Evolutionary conservation across 805 yeast species (phyloP).

Genomic region (Myxozyma neglecta): DNA sequence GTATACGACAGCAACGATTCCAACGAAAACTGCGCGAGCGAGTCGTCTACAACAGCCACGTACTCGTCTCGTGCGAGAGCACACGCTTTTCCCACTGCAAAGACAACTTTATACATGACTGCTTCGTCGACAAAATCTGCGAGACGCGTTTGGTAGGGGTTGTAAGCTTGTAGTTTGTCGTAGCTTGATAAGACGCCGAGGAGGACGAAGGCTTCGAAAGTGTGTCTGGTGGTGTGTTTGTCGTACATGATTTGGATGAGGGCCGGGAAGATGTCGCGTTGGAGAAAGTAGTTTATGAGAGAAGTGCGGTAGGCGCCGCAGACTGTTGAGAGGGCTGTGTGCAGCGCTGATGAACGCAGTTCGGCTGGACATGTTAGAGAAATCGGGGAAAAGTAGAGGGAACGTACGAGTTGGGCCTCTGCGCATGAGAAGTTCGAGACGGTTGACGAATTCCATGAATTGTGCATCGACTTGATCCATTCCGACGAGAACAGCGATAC

Average conservation of each 20-base stretch:
- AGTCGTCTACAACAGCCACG: conserved; percentile 17
- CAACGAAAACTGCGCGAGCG: conserved; percentile 19
- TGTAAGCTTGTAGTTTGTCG: conserved; percentile 41
- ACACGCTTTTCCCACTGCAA: conserved; percentile 18
- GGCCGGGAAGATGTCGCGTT: conserved; percentile 43
- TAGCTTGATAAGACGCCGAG: conserved; percentile 44
- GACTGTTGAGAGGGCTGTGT: conserved; percentile 37
- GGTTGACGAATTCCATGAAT: conserved; percentile 15
- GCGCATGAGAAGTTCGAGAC: conserved; percentile 35
- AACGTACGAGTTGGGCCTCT: conserved; percentile 22
- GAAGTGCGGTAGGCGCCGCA: conserved; percentile 40
- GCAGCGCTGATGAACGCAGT: conserved; percentile 36
- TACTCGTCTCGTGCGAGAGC: conserved; percentile 17
- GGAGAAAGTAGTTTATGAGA: conserved; percentile 39
- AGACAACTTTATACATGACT: conserved; percentile 38
- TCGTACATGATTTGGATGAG: conserved; percentile 39
- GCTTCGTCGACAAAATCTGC: conserved; percentile 44
- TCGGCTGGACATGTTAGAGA: neutral
- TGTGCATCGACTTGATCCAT: conserved; percentile 38
- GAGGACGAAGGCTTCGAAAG: conserved; percentile 41
- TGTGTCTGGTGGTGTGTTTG: conserved; percentile 32
- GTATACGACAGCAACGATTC: conserved; percentile 22
- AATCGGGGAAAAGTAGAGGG: neutral
- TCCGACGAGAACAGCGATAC: conserved; percentile 41
- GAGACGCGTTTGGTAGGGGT: conserved; percentile 42